Evolutionary conservation across 202 grass and related monocot genomes (phyloP), one percentile per base, ranked within the genome.

Genomic region (Digitaria exilis): DNA sequence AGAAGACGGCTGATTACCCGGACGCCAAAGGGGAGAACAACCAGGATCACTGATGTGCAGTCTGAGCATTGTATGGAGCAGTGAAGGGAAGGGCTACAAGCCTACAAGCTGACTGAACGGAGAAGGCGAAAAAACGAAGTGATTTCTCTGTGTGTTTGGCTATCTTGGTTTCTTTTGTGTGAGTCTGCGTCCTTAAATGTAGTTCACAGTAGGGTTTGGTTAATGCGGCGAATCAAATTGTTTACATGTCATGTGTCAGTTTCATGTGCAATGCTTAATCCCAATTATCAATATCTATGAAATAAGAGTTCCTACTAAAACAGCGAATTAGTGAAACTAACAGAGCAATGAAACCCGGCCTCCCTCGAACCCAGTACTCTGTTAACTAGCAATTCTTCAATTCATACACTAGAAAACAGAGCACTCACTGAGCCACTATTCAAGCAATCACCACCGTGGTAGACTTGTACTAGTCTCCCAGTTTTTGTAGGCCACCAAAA

Each of bases 1-100:
- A 97, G 90, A 92, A 97, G 90, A 92, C 94, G 37, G 74, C 77
- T 13, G 86, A 92, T 19, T 17, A 63, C 30, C 19, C 76, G 0
- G 81, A 78, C 58, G 14, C 4, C 83, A 75, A 86, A 28, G 60
- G 15, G 32, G 64, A 49, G 8, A 44, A 52, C 50, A n/a, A 24
- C 25, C 6, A 1, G 17, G 75, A 54, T 1, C 61, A 68, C 30
- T 87, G 28, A 86, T 71, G 17, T 12, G 8, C 60, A 32, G 6
- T 63, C 9, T 18, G 29, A 63, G 29, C 60, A 63, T 6, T 9
- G 43, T 21, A 25, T 57, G n/a, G 22, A 55, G 2, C n/a, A 11
- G 52, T 25, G 35, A 35, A 43, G 11, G 35, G 35, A 35, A 43
- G 11, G 35, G 65, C 0, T 42, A 14, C 50, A 46, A 17, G 1